Base-by-base conservation (phyloP, 352 stramenopile species). In the Pseudoperonospora humuli region DNA sequence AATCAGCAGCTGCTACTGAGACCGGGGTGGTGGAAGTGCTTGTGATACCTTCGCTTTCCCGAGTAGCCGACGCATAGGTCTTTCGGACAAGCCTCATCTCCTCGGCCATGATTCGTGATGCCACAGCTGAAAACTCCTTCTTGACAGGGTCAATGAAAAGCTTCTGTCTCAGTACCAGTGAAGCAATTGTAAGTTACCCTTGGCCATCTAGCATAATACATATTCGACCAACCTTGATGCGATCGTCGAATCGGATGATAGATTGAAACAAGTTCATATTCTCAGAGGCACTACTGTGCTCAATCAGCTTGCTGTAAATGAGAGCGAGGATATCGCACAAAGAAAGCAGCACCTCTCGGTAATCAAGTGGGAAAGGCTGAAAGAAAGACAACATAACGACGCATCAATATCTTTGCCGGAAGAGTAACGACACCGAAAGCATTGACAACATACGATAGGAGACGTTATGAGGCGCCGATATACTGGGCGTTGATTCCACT, bases 401-500 rank as follows among this genome's bases (percentile, higher is more conserved):
- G 19, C 4, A 51, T 41, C 9, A 43, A 13, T 23, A 46, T 32
- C 7, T n/a, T 24, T 32, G n/a, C 5, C 27, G 4, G 21, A 10
- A 19, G 14, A 39, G 14, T 34, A 9, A 18, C n/a, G n/a, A 35
- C 29, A 23, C 20, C 11, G 11, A 11, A 5, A 18, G 31, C 9
- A 1, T 8, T n/a, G 15, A 2, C 21, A 47, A 7, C 61, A 15
- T 69, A 92, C 80, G 38, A 92, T 84, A 3, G 76, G 65, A 35
- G 76, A 73, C 1, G 77, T 85, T 41, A 84, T 38, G 11, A 92
- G 73, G 1, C 75, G 73, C 0, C 76, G 75, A 25, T 80, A 92
- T 9, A 86, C 75, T 15, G 75, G 69, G 4, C 75, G 73, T 26
- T 92, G 76, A 59, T 92, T 89, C 76, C 80, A 89, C 47, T 92